Evolutionary conservation across 1,284 basidiomycete species (phyloP), one percentile per base, ranked within the genome.

Genomic region (Boletellus dicymbophilus): DNA sequence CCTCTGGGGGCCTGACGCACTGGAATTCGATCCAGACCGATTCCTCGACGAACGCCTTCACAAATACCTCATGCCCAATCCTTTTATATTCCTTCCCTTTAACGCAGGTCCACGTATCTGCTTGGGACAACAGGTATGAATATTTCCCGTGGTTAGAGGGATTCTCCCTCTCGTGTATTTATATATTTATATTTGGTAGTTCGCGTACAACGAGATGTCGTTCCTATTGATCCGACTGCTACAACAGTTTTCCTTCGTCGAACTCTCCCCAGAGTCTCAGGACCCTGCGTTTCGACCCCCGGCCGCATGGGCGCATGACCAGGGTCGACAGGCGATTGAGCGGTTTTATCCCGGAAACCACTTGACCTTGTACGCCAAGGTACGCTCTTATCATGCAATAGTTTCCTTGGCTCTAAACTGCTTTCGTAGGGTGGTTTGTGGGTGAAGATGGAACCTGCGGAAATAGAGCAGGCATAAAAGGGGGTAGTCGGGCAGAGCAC

Each of bases 131-230:
- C 66, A 68, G 53, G 62, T 57, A 51, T 5, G 64, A 50, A 3
- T 3, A 13, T 23, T 36, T 22, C 23, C 9, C 23, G 28, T 15
- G n/a, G n/a, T 21, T n/a, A n/a, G n/a, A n/a, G n/a, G n/a, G n/a
- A n/a, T n/a, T n/a, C n/a, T n/a, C n/a, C 20, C 6, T 23, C 22
- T 26, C 10, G 4, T 30, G 10, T 10, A 3, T 30, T 15, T 30
- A 16, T n/a, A n/a, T 4, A 12, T 15, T n/a, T n/a, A 7, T 16
- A 13, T 3, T n/a, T 31, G 30, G 23, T 49, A 85, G 78, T 85
- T 85, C 61, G 85, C 85, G 4, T 85, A 85, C 62, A 84, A 85
- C 61, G 83, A 86, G 57, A 76, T 78, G 58, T 85, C 84, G 1
- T 85, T 84, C 68, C 77, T 85, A 72, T 61, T 87, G 50, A 74